Conservation (phyloP, 2,329 filamentous ascomycete genomes). For the Xylariaceae sp. region DNA sequence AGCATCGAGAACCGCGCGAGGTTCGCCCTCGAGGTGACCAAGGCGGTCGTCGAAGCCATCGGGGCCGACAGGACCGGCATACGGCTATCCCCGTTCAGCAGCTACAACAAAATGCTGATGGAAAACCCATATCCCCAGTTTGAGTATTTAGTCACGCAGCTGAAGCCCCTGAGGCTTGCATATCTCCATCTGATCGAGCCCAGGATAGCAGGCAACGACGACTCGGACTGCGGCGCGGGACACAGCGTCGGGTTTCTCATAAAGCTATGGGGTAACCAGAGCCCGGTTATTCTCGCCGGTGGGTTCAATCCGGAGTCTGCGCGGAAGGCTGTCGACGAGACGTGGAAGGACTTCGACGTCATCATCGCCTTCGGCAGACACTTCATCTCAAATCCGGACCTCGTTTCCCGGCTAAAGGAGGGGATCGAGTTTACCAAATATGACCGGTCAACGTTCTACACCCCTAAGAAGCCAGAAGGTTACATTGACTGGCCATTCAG, state of each 20-base stretch:
- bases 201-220: constrained; percentile 45
- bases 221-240: constrained; percentile 41
- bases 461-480: constrained; percentile 15
- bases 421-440: constrained; percentile 48
- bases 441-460: constrained; percentile 49
- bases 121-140: constrained; percentile 60
- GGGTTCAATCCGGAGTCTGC: constrained; percentile 45
- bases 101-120: constrained; percentile 63
- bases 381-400: constrained; percentile 53
- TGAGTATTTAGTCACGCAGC: constrained; percentile 50
- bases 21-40: constrained; percentile 55
- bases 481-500: constrained; percentile 29
- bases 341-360: constrained; percentile 45
- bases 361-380: constrained; percentile 51
- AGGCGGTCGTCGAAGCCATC: constrained; percentile 55
- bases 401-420: constrained; percentile 48
- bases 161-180: constrained; percentile 55
- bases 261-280: constrained; percentile 46
- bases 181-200: constrained; percentile 62
- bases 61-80: constrained; percentile 53
- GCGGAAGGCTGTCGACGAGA: constrained; percentile 42
- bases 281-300: constrained; percentile 52
- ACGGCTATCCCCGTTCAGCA: constrained; percentile 56
- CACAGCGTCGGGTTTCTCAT: constrained; percentile 48
- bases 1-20: constrained; percentile 58